Evolutionary conservation across 2,329 filamentous ascomycete genomes (phyloP).

Genomic region (Chalaropsis thielavioides): DNA sequence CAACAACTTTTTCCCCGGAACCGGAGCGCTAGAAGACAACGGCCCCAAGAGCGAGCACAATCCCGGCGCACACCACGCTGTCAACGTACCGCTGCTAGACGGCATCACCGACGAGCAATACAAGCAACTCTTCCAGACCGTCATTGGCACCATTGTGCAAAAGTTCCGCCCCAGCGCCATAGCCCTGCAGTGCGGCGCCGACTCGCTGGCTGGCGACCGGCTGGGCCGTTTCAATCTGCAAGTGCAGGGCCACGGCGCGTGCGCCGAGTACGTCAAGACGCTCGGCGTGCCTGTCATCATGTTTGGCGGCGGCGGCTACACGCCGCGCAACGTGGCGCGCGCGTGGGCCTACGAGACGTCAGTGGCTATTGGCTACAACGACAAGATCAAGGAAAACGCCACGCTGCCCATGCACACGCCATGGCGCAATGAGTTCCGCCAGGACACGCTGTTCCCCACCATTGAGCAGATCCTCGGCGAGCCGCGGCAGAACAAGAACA

Average conservation of each 20-base stretch:
- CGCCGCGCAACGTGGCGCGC: conserved; percentile 85
- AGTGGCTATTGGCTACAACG: conserved; percentile 63
- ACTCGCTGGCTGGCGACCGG: conserved; percentile 84
- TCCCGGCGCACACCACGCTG: conserved; percentile 71
- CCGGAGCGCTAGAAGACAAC: conserved; percentile 72
- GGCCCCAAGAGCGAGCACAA: conserved; percentile 73
- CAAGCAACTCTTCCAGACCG: conserved; percentile 63
- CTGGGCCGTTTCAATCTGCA: conserved; percentile 94
- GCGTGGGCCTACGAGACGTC: conserved; percentile 96
- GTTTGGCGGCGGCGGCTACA: conserved; percentile 91
- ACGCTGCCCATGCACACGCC: conserved; percentile 67
- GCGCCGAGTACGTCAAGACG: conserved; percentile 76
- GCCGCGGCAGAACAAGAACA: conserved; percentile 61
- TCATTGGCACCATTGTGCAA: conserved; percentile 64
- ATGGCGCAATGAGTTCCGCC: conserved; percentile 77
- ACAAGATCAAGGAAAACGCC: conserved; percentile 45
- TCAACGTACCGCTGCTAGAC: conserved; percentile 83
- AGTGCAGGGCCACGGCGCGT: conserved; percentile 84
- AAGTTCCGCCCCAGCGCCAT: conserved; percentile 83
- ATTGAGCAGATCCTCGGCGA: conserved; percentile 59
- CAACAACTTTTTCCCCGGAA: conserved; percentile 72
- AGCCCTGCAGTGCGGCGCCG: conserved; percentile 87
- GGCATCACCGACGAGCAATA: conserved; percentile 89
- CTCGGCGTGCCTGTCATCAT: conserved; percentile 71
- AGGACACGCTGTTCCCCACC: conserved; percentile 75